These are phyloP conservation scores for Leishmania turanica DNA, from an alignment of 208 protist genomes.

Conservation along the genomic window DNA sequence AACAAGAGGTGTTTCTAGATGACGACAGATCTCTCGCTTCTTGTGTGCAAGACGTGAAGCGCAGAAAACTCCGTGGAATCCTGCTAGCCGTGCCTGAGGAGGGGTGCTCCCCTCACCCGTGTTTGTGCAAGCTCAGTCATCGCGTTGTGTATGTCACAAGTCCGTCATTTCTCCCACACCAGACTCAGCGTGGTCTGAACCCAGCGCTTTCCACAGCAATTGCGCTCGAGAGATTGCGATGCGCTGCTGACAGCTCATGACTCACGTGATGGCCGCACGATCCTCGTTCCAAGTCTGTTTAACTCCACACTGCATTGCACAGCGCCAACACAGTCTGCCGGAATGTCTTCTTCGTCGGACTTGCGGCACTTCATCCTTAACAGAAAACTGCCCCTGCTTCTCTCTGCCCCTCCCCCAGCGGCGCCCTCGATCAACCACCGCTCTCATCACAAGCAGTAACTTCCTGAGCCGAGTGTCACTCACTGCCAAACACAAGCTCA, in stretches of 20 bases:
- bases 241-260: conserved; percentile 8
- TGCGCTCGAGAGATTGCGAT: conserved; percentile 66
- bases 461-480: not conserved
- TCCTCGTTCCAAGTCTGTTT: not conserved
- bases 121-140: conserved; percentile 28
- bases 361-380: not conserved
- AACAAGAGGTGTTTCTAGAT: conserved; percentile 55
- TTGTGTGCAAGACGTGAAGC: conserved; percentile 29
- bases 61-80: conserved; percentile 45
- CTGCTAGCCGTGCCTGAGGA: conserved; percentile 73
- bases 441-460: not conserved
- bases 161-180: conserved; percentile 34
- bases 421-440: not conserved
- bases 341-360: not conserved
- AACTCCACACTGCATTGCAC: not conserved
- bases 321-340: not conserved
- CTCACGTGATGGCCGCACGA: not conserved
- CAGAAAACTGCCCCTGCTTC: not conserved
- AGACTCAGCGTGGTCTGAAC: conserved; percentile 70
- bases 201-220: conserved; percentile 65
- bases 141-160: conserved; percentile 47
- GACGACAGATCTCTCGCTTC: conserved; percentile 32
- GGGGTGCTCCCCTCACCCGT: conserved; percentile 52
- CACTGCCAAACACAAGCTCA: not conserved
- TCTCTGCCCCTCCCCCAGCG: not conserved